phyloP scores from a whole-genome alignment of 139 green algal genomes.

The Coccomyxa sp. region DNA sequence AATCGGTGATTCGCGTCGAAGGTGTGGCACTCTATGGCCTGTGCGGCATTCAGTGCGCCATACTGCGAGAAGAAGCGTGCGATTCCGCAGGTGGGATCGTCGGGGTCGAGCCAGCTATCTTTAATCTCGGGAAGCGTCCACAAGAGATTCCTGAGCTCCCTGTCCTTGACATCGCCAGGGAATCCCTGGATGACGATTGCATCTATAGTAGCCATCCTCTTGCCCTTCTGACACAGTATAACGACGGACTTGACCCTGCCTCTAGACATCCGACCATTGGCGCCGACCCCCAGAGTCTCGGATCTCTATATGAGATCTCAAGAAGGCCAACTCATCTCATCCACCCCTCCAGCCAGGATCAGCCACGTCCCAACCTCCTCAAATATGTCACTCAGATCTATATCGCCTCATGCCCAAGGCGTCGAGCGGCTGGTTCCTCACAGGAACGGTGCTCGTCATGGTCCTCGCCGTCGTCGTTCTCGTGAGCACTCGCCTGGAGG shows the following conservation, averaged over 20 bases:
- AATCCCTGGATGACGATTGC: not conserved
- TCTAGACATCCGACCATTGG: not conserved
- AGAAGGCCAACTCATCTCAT: not conserved
- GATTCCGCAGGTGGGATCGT: not conserved
- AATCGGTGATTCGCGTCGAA: not conserved
- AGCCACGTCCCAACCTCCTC: no score
- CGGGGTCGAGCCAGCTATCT: not conserved
- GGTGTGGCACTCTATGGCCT: not conserved
- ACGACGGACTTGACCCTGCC: not conserved
- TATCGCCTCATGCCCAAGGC: not conserved
- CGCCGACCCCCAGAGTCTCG: not conserved
- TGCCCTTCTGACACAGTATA: not conserved
- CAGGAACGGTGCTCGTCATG: not conserved
- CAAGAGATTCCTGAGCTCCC: not conserved
- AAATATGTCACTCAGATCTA: not conserved
- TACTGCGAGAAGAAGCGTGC: not conserved
- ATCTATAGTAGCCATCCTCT: not conserved
- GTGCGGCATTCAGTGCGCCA: not conserved
- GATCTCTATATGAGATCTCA: constrained; percentile 1
- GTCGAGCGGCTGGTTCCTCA: not conserved
- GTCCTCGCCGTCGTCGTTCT: not conserved
- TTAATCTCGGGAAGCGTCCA: not conserved
- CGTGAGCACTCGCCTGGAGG: not conserved
- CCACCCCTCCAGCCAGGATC: no score
- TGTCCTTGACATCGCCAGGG: not conserved